Base-by-base conservation (phyloP, 257 asterid species). In the Solanum boliviense region DNA sequence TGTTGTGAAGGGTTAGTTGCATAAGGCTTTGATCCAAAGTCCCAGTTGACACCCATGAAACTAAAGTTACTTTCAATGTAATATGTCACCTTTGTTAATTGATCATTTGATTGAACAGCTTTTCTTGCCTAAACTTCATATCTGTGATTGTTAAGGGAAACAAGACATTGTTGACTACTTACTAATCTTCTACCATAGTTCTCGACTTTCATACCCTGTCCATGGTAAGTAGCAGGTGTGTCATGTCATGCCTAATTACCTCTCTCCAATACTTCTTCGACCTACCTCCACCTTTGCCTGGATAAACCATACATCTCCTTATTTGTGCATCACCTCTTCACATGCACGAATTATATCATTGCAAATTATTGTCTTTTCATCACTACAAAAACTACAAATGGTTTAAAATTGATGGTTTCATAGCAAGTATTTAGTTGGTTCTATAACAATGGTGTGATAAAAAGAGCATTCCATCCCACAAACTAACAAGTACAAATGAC, bases 11-110 rank as follows among this genome's bases (percentile, higher is more conserved):
- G 56, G 86, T 82, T 48, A 48, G 67, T 31, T 82, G 70, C 41
- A 82, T 48, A 48, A 48, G 67, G 67, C 85, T 82, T 82, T 12
- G 41, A 1, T 48, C 86, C 39, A 29, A 46, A 82, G 86, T 82
- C 68, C 70, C 86, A 29, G 86, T 82, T 82, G 70, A 82, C 70
- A 82, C 44, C 18, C 84, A 76, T 48, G 86, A 82, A 82, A 44
- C 67, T 41, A 79, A 82, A 46, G 68, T 48, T 81, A 27, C 38
- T 79, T 41, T 18, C 13, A 44, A 44, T 79, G 85, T 81, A 29
- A 81, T 48, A 48, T 81, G 68, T 7, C 10, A 46, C 85, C 21
- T 81, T 48, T 81, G 85, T 81, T 81, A 10, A 81, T 81, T 81
- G 68, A 46, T 81, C 85, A 79, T 81, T 9, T 81, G 85, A 81